Conservation (phyloP, 1,284 basidiomycete species). For the Ustilago curta region DNA sequence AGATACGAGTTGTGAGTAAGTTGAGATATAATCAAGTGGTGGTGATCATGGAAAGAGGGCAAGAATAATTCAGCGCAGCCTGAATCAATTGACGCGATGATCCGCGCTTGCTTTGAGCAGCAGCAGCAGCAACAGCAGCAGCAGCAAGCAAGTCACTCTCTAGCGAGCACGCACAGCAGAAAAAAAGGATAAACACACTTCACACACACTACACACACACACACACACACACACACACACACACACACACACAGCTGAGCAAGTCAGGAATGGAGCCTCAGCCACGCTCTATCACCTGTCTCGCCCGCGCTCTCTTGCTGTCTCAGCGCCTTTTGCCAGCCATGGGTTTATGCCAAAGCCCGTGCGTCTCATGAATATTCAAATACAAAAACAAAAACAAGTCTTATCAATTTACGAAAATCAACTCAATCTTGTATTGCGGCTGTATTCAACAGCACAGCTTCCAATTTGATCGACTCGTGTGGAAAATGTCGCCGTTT, state of each 20-base stretch:
- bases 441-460: slow-evolving; percentile 4
- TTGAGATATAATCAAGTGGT: neutral
- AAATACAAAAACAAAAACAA: neutral
- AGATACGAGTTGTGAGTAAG: neutral
- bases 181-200: neutral
- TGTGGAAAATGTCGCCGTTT: neutral
- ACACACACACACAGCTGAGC: neutral
- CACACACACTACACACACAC: too few relatives aligned
- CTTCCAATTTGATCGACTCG: slow-evolving; percentile 15
- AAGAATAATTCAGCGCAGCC: slow-evolving; percentile 4
- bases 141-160: neutral
- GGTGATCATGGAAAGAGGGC: slow-evolving; percentile 7
- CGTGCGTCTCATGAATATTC: neutral
- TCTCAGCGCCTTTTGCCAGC: slow-evolving; percentile 12
- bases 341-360: slow-evolving; percentile 12
- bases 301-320: neutral
- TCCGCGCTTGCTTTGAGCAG: slow-evolving; percentile 14
- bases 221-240: too few relatives aligned
- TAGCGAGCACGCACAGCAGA: slow-evolving; percentile 1
- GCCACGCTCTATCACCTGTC: neutral
- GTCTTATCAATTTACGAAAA: slow-evolving; percentile 3
- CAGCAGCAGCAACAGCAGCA: slow-evolving; percentile 1
- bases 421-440: slow-evolving; percentile 5
- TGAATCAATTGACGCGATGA: slow-evolving; percentile 13
- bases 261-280: neutral